Evolutionary conservation across 768 basidiomycete genomes (phyloP).

Genomic region (Suillus occidentalis): DNA sequence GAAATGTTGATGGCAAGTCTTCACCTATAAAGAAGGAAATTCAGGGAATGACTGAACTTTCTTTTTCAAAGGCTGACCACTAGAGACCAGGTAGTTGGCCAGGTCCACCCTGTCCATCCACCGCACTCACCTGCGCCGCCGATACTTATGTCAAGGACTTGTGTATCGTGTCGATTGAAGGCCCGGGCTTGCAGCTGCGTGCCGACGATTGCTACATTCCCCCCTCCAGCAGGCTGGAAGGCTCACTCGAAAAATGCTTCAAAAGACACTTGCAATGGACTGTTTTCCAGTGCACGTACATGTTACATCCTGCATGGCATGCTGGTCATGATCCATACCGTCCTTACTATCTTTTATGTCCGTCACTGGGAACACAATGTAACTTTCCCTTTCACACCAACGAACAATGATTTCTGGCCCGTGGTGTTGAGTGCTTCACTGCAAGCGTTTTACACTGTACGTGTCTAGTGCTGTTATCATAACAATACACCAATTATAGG

Average conservation of each 20-base stretch:
- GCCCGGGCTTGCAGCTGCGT: neutral
- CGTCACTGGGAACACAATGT: conserved; percentile 8
- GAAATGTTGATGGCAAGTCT: neutral
- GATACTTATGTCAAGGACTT: neutral
- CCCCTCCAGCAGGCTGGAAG: neutral
- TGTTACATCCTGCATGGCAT: neutral
- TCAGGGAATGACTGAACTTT: neutral
- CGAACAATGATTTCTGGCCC: neutral
- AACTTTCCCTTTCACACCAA: neutral
- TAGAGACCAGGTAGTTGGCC: too few relatives aligned
- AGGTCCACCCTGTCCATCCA: neutral
- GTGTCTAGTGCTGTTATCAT: neutral
- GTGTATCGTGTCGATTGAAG: neutral
- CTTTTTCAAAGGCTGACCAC: neutral
- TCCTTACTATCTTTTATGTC: conserved; percentile 3
- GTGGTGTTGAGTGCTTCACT: conserved; percentile 4
- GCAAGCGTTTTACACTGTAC: conserved; percentile 10
- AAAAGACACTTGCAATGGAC: neutral
- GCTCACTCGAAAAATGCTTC: neutral
- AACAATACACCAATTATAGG: neutral
- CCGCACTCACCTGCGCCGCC: neutral
- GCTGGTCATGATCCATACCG: neutral
- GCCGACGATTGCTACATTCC: neutral
- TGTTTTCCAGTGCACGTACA: neutral
- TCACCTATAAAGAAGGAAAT: neutral